Conservation (phyloP, 495 filamentous ascomycete genomes). For the Penicillium coffeae region DNA sequence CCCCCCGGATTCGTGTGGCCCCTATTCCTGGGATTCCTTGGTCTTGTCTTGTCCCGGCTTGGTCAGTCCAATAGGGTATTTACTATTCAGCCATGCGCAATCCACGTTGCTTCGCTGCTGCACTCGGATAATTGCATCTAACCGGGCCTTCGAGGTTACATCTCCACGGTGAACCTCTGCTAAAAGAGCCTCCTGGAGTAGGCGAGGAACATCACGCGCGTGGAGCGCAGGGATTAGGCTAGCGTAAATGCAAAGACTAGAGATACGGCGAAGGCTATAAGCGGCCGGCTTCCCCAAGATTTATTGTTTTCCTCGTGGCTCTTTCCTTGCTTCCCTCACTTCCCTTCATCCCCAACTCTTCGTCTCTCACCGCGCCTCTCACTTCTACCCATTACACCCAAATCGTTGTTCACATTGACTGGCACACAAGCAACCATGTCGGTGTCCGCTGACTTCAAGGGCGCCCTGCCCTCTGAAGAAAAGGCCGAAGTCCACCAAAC, state of each 20-base stretch:
- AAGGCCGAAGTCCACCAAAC: conserved; percentile 19
- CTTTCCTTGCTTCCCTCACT: background rate
- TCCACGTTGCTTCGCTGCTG: background rate
- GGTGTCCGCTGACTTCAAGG: background rate
- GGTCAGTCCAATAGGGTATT: background rate
- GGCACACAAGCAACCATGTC: background rate
- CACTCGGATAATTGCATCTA: background rate
- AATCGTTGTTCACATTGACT: too few relatives aligned
- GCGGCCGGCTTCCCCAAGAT: too few relatives aligned
- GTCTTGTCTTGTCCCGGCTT: background rate
- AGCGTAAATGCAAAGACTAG: too few relatives aligned
- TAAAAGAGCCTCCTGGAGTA: background rate
- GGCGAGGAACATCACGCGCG: background rate
- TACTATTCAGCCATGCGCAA: background rate
- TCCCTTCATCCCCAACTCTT: background rate
- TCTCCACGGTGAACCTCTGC: background rate
- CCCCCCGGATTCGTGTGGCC: background rate
- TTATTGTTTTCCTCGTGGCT: background rate
- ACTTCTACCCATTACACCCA: too few relatives aligned
- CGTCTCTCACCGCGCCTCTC: background rate
- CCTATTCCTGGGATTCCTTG: too few relatives aligned
- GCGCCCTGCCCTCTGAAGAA: conserved; percentile 2
- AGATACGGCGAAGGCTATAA: too few relatives aligned
- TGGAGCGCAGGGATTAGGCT: background rate
- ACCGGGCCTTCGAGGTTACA: background rate